These are phyloP conservation scores for Penicillium arizonense DNA, from an alignment of 495 filamentous ascomycete genomes.

Conservation along the genomic window DNA sequence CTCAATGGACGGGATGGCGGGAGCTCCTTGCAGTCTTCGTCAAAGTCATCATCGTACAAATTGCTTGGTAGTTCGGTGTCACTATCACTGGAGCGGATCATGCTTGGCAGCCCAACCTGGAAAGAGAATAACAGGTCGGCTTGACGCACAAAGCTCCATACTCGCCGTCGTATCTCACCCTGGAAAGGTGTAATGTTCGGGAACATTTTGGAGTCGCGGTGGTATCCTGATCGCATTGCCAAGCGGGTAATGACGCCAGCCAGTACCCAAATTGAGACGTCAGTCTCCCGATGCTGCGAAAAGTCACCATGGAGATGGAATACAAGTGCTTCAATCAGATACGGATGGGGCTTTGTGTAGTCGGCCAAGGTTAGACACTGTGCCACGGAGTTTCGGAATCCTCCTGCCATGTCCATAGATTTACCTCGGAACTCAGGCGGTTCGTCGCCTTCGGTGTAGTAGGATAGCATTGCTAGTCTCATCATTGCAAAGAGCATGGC, in stretches of 20 bases:
- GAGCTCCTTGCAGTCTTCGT: slow-evolving; percentile 70
- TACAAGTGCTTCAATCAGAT: slow-evolving; percentile 86
- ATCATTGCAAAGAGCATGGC: slow-evolving; percentile 85
- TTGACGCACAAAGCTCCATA: slow-evolving; percentile 83
- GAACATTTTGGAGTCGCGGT: slow-evolving; percentile 85
- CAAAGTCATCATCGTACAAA: slow-evolving; percentile 91
- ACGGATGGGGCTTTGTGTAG: slow-evolving; percentile 80
- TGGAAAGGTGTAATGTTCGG: slow-evolving; percentile 81
- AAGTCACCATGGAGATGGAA: slow-evolving; percentile 84
- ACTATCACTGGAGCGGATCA: slow-evolving; percentile 78
- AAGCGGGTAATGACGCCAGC: slow-evolving; percentile 77
- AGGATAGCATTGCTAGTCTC: slow-evolving; percentile 87
- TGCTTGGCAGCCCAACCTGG: slow-evolving; percentile 84
- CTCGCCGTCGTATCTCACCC: slow-evolving; percentile 84
- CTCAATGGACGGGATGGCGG: slow-evolving; percentile 70
- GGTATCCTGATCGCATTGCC: slow-evolving; percentile 93
- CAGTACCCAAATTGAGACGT: slow-evolving; percentile 79
- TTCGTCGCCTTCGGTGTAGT: slow-evolving; percentile 85
- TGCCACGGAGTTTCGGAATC: slow-evolving; percentile 78
- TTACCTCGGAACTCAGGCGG: slow-evolving; percentile 76
- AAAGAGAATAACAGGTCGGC: slow-evolving; percentile 88
- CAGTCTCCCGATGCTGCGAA: slow-evolving; percentile 72
- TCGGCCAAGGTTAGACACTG: slow-evolving; percentile 86
- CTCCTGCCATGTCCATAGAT: slow-evolving; percentile 72
- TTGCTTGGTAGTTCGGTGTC: slow-evolving; percentile 88